A percentile compares a stretch with the other conserved stretches of the same genome.
Evolutionary conservation across 768 basidiomycete species (phyloP).

Genomic region (Tubosaeta sp.): DNA sequence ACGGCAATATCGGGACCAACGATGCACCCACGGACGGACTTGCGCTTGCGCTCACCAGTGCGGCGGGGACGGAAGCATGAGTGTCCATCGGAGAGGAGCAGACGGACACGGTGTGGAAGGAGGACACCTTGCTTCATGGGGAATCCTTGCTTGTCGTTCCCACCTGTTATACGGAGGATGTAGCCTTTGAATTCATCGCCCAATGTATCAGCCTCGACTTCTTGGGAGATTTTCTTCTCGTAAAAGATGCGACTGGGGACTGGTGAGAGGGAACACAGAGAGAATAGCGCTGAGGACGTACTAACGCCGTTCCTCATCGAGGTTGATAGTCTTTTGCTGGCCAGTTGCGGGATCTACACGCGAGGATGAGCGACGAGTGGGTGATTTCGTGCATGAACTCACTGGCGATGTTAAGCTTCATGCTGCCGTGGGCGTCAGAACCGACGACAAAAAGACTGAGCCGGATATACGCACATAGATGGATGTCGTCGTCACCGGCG

Average conservation of each 20-base stretch:
- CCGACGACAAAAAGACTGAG: neutral
- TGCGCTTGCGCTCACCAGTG: conserved; percentile 95
- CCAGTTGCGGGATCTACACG: conserved; percentile 88
- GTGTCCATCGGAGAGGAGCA: conserved; percentile 94
- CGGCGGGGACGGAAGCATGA: conserved; percentile 95
- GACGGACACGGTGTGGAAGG: conserved; percentile 86
- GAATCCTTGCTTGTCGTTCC: conserved; percentile 99
- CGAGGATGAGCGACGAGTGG: conserved; percentile 11
- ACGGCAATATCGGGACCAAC: conserved; percentile 96
- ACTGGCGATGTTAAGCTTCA: conserved; percentile 99
- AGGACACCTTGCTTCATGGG: conserved; percentile 99
- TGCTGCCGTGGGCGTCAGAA: conserved; percentile 39
- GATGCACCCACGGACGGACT: conserved; percentile 98
- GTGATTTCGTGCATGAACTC: conserved; percentile 30
- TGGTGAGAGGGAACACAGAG: neutral
- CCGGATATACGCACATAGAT: conserved; percentile 18
- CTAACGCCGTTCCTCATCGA: conserved; percentile 89
- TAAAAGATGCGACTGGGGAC: conserved; percentile 80
- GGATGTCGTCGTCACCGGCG: conserved; percentile 36
- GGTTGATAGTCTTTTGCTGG: conserved; percentile 92
- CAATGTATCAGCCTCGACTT: conserved; percentile 85
- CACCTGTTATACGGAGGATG: conserved; percentile 93
- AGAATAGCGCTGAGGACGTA: conserved; percentile 34
- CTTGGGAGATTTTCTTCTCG: conserved; percentile 96
- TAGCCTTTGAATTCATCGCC: conserved; percentile 98